Percentiles rank a stretch among this genome's conserved stretches.
Evolutionary conservation across 2,329 filamentous ascomycete species (phyloP).

Genomic region (Plectosphaerella cucumerina): DNA sequence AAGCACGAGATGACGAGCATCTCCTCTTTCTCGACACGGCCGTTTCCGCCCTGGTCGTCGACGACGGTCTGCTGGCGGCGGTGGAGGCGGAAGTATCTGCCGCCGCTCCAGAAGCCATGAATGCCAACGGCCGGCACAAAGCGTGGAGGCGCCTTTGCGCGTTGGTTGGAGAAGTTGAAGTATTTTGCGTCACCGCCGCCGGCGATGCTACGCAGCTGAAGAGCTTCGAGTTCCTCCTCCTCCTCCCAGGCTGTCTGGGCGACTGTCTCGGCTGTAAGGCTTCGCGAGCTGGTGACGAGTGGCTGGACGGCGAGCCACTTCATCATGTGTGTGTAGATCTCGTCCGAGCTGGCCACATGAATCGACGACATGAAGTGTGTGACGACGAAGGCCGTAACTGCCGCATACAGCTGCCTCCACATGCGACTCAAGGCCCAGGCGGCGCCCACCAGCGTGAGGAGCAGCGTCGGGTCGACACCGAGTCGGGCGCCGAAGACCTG

Average conservation of each 20-base stretch:
- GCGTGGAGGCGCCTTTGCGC: slow-evolving; percentile 45
- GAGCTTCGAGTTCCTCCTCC: slow-evolving; percentile 38
- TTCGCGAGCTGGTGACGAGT: slow-evolving; percentile 44
- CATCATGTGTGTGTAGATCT: slow-evolving; percentile 56
- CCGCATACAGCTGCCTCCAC: slow-evolving; percentile 26
- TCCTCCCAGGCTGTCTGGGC: slow-evolving; percentile 54
- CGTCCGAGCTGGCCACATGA: slow-evolving; percentile 49
- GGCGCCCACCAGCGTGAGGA: slow-evolving; percentile 41
- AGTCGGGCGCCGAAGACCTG: slow-evolving; percentile 37
- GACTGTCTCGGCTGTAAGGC: slow-evolving; percentile 51
- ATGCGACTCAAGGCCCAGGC: slow-evolving; percentile 41
- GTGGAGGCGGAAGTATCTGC: slow-evolving; percentile 44
- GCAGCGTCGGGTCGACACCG: slow-evolving; percentile 43
- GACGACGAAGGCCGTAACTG: slow-evolving; percentile 31
- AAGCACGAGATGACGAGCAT: slow-evolving; percentile 51
- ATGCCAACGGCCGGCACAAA: slow-evolving; percentile 50
- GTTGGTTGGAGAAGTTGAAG: slow-evolving; percentile 57
- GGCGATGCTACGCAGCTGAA: slow-evolving; percentile 27
- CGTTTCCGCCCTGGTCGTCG: slow-evolving; percentile 26
- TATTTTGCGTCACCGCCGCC: slow-evolving; percentile 33
- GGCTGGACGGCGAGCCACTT: slow-evolving; percentile 53
- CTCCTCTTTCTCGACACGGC: slow-evolving; percentile 41
- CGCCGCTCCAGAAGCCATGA: slow-evolving; percentile 51
- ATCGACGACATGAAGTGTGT: slow-evolving; percentile 47
- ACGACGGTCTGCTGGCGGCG: slow-evolving; percentile 40